These are phyloP conservation scores for Leptographium radiaticola DNA, from an alignment of 2,329 filamentous ascomycete species.

Conservation along the genomic window DNA sequence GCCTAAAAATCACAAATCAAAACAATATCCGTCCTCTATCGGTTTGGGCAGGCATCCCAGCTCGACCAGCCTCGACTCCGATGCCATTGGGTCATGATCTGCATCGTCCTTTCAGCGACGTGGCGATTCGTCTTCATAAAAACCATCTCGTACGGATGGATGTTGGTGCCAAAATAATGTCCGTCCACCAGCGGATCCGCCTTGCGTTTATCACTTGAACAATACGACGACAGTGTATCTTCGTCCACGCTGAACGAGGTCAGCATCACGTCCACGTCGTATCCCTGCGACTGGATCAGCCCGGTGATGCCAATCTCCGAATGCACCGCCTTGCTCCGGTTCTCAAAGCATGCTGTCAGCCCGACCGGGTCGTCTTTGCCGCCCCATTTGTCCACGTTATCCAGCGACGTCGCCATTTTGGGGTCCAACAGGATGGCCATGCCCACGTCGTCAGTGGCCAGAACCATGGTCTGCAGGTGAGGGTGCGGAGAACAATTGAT, in stretches of 20 bases:
- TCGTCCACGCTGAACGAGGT: slow-evolving; percentile 15
- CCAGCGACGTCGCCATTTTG: slow-evolving; percentile 9
- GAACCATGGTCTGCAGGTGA: slow-evolving; percentile 25
- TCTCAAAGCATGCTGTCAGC: slow-evolving; percentile 18
- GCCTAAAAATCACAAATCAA: neutral
- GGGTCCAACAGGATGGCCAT: slow-evolving; percentile 22
- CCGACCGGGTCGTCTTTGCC: slow-evolving; percentile 14
- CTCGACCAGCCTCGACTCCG: slow-evolving; percentile 12
- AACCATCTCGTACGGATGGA: slow-evolving; percentile 25
- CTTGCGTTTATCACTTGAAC: slow-evolving; percentile 14
- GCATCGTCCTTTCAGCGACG: slow-evolving; percentile 16
- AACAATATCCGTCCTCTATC: neutral
- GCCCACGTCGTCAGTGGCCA: slow-evolving; percentile 23
- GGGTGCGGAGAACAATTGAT: slow-evolving; percentile 20
- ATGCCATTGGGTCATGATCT: slow-evolving; percentile 19
- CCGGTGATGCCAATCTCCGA: slow-evolving; percentile 19
- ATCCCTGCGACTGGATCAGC: slow-evolving; percentile 17
- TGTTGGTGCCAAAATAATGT: slow-evolving; percentile 19
- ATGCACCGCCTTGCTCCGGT: slow-evolving; percentile 15
- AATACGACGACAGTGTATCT: slow-evolving; percentile 6
- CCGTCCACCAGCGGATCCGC: slow-evolving; percentile 12
- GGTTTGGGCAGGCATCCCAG: slow-evolving; percentile 13
- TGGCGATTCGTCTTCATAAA: slow-evolving; percentile 22
- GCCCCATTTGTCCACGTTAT: slow-evolving; percentile 14
- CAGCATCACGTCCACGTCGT: slow-evolving; percentile 22